These are phyloP conservation scores for Chlamydomonas asymmetrica DNA, from an alignment of 139 green algal species.

Conservation along the genomic window DNA sequence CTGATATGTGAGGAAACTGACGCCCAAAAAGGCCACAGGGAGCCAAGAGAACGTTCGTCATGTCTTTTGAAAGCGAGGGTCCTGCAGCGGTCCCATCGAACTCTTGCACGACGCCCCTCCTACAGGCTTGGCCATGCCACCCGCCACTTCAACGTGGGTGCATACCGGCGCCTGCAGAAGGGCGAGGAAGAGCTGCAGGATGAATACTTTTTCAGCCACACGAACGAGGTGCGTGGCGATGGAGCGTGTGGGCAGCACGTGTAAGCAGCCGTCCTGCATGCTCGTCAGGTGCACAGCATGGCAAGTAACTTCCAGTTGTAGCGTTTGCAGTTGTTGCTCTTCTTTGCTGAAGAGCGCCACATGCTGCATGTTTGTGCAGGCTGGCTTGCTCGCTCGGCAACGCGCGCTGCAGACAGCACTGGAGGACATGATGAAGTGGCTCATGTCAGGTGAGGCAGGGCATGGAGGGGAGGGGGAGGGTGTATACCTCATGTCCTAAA, in stretches of 20 bases:
- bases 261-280: too few relatives aligned
- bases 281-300: too few relatives aligned
- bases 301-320: too few relatives aligned
- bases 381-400: conserved; percentile 72
- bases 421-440: conserved; percentile 84
- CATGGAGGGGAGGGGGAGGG: neutral
- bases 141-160: conserved; percentile 95
- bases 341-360: too few relatives aligned
- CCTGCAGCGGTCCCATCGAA: too few relatives aligned
- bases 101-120: neutral
- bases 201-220: conserved; percentile 85
- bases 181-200: conserved; percentile 60
- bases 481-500: too few relatives aligned
- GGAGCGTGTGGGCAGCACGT: neutral
- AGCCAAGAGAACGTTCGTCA: too few relatives aligned
- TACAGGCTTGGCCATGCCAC: conserved; percentile 90
- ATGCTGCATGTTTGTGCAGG: conserved; percentile 31
- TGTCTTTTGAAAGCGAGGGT: too few relatives aligned
- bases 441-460: conserved; percentile 43
- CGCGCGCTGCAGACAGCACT: conserved; percentile 78
- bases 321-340: too few relatives aligned
- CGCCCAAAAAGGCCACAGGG: too few relatives aligned
- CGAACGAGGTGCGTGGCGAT: conserved; percentile 59
- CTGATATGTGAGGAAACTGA: too few relatives aligned
- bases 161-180: conserved; percentile 76